A percentile compares a stretch with the other conserved stretches of the same genome.
phyloP scores from a whole-genome alignment of 139 green algal genomes.

The Micractinium conductrix region DNA sequence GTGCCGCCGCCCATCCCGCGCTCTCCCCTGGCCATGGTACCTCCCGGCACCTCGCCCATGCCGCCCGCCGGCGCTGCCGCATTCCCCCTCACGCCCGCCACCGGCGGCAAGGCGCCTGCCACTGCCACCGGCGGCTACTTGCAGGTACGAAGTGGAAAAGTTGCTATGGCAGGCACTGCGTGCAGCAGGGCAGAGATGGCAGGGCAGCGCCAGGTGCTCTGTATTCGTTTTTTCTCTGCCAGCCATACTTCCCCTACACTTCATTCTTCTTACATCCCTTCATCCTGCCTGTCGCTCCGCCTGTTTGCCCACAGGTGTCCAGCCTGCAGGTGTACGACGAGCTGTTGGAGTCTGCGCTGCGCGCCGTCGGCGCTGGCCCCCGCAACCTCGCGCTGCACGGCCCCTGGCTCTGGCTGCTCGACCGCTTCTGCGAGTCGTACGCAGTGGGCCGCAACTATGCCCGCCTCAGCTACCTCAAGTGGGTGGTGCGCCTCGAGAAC shows the following conservation, averaged over 20 bases:
- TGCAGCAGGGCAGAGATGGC: no score
- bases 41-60: conserved; percentile 20
- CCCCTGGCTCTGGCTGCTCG: conserved; percentile 64
- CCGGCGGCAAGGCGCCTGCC: conserved; percentile 25
- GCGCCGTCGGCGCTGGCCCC: conserved; percentile 45
- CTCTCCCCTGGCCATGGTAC: neutral
- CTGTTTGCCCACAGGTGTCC: conserved; percentile 15
- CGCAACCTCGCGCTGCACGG: conserved; percentile 44
- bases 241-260: no score
- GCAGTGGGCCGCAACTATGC: conserved; percentile 55
- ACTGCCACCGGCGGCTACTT: conserved; percentile 25
- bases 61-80: neutral
- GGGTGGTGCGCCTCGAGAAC: conserved; percentile 55
- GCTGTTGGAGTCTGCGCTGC: conserved; percentile 52
- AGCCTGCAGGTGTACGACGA: conserved; percentile 63
- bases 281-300: neutral
- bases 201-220: no score
- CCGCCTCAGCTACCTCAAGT: conserved; percentile 54
- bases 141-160: no score
- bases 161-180: no score
- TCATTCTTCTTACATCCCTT: no score
- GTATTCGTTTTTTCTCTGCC: no score
- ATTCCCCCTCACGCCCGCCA: neutral
- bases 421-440: conserved; percentile 45
- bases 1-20: neutral